phyloP scores from a whole-genome alignment of 108 stramenopile genomes.

The Cyclotella kingstonii region DNA sequence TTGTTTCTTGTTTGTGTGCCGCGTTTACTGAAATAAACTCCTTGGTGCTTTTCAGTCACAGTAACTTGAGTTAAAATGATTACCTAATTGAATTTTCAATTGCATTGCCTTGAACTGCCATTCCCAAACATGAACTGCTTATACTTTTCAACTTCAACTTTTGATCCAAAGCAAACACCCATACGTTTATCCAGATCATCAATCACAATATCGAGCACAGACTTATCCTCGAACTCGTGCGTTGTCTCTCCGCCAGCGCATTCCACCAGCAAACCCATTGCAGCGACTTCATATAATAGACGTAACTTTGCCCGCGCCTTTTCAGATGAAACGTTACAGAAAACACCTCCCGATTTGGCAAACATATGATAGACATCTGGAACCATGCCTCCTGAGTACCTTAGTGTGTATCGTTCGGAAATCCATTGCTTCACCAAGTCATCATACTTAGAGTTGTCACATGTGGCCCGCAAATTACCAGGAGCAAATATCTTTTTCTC shows the following conservation, averaged over 20 bases:
- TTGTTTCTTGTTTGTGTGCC: conserved; percentile 33
- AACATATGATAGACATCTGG: conserved; percentile 90
- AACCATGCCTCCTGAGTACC: conserved; percentile 84
- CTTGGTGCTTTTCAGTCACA: no score
- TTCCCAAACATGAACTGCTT: conserved; percentile 73
- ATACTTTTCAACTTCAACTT: conserved; percentile 70
- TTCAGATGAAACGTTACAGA: conserved; percentile 85
- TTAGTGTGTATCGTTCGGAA: conserved; percentile 88
- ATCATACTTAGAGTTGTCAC: conserved; percentile 84
- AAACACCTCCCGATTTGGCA: conserved; percentile 85
- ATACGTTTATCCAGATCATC: conserved; percentile 77
- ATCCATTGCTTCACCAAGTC: conserved; percentile 86
- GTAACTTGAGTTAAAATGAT: neutral
- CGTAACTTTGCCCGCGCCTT: conserved; percentile 89
- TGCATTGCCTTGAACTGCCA: no score
- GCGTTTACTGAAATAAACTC: conserved; percentile 8
- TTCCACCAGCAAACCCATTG: conserved; percentile 86
- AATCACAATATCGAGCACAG: conserved; percentile 75
- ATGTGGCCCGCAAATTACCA: conserved; percentile 89
- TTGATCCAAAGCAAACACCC: conserved; percentile 79
- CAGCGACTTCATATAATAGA: conserved; percentile 92
- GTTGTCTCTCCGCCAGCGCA: conserved; percentile 84
- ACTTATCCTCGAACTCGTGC: conserved; percentile 70
- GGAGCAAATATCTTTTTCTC: conserved; percentile 84
- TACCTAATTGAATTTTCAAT: no score